Evolutionary conservation across 192 early-diverging fungal species (phyloP).

Genomic region (Podila minutissima): DNA sequence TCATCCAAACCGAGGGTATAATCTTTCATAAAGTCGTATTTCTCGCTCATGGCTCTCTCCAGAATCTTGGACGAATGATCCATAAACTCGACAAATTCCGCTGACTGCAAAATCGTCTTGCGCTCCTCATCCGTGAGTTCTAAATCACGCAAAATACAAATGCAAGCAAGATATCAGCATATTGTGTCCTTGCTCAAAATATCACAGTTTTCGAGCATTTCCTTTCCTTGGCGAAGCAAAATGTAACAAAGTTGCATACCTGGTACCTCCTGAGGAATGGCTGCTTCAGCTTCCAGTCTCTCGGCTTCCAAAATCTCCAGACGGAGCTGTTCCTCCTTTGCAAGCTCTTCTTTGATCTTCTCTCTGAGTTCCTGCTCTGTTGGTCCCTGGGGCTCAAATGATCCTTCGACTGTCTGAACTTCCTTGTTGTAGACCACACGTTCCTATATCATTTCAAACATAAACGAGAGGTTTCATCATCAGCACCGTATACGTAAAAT

Average conservation of each 20-base stretch:
- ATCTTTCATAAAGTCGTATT: conserved; percentile 94
- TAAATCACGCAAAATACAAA: conserved; percentile 11
- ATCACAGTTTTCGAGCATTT: too few species aligned
- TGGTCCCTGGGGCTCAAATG: conserved; percentile 59
- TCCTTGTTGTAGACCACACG: conserved; percentile 92
- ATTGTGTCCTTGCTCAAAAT: background rate
- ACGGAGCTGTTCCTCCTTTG: conserved; percentile 61
- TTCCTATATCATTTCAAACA: conserved; percentile 58
- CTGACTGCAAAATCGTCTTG: conserved; percentile 76
- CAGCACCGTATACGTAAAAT: background rate
- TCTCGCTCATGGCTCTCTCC: conserved; percentile 88
- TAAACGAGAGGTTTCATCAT: background rate
- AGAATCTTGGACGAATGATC: conserved; percentile 88
- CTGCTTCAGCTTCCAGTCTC: conserved; percentile 46
- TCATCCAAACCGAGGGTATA: conserved; percentile 78
- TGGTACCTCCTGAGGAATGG: conserved; percentile 46
- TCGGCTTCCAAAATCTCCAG: conserved; percentile 59
- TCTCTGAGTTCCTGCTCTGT: conserved; percentile 61
- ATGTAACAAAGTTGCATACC: conserved; percentile 30
- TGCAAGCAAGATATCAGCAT: background rate
- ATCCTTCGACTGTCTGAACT: conserved; percentile 74
- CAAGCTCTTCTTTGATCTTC: conserved; percentile 73
- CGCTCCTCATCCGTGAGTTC: conserved; percentile 90
- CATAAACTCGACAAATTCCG: conserved; percentile 87
- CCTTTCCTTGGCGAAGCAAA: background rate